Percentiles rank a stretch among this genome's conserved stretches.
phyloP scores from a whole-genome alignment of 768 basidiomycete species.

The Leucocoprinus sp. region DNA sequence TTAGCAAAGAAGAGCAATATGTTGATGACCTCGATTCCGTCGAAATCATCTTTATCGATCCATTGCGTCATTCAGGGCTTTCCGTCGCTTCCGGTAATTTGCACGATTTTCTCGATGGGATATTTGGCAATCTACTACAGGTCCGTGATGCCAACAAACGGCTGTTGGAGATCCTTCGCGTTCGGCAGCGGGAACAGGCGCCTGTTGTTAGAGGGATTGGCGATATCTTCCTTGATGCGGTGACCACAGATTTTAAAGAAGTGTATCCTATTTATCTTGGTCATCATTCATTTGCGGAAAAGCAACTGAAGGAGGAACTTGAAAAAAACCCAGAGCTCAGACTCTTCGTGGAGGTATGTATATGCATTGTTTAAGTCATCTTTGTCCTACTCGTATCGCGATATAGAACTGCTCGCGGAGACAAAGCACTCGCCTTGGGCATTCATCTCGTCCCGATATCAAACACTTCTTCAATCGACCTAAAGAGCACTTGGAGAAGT shows the following conservation, averaged over 20 bases:
- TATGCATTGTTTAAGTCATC: background rate
- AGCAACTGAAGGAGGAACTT: conserved; percentile 76
- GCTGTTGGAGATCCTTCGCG: conserved; percentile 77
- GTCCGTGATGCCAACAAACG: conserved; percentile 73
- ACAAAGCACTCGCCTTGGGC: conserved; percentile 30
- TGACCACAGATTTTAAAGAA: conserved; percentile 69
- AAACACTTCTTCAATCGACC: conserved; percentile 77
- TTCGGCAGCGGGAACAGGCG: conserved; percentile 79
- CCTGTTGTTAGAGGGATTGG: conserved; percentile 81
- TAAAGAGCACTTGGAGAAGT: conserved; percentile 75
- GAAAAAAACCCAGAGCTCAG: conserved; percentile 79
- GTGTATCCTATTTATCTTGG: conserved; percentile 86
- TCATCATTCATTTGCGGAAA: conserved; percentile 79
- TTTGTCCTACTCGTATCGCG: background rate
- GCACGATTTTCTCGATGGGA: conserved; percentile 77
- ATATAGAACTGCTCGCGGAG: conserved; percentile 37
- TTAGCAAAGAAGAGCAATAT: conserved; percentile 86
- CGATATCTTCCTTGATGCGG: conserved; percentile 80
- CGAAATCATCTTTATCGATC: conserved; percentile 55
- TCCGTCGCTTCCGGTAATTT: conserved; percentile 45
- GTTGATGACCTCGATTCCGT: conserved; percentile 80
- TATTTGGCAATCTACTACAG: conserved; percentile 83
- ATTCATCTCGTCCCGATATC: conserved; percentile 47
- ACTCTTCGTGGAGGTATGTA: conserved; percentile 70
- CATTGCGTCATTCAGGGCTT: conserved; percentile 37